Evolutionary conservation across 208 protist genomes (phyloP).

Genomic region (Trichomonas gallinae): DNA sequence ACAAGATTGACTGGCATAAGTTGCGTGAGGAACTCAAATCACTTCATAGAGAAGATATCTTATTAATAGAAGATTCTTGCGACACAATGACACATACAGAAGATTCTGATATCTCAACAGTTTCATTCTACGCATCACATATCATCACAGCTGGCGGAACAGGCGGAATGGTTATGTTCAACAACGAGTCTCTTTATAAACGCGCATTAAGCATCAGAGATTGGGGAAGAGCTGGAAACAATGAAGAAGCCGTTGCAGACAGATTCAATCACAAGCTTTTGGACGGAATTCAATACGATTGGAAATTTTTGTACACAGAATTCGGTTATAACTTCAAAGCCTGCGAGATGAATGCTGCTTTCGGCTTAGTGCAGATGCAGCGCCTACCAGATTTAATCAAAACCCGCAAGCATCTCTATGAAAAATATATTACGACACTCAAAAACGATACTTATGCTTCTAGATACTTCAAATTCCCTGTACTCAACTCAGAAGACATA

Average conservation of each 20-base stretch:
- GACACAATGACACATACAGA: slow-evolving; percentile 33
- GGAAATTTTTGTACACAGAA: slow-evolving; percentile 36
- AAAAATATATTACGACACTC: slow-evolving; percentile 21
- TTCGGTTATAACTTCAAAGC: slow-evolving; percentile 41
- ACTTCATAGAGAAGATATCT: slow-evolving; percentile 21
- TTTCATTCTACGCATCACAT: slow-evolving; percentile 33
- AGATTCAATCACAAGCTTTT: slow-evolving; percentile 29
- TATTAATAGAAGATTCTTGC: slow-evolving; percentile 35
- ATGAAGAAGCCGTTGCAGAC: slow-evolving; percentile 29
- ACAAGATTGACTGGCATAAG: slow-evolving; percentile 34
- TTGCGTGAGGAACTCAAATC: background rate
- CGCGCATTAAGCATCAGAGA: slow-evolving; percentile 25
- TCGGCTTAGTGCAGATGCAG: slow-evolving; percentile 31
- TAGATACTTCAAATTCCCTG: background rate
- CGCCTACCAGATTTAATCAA: background rate
- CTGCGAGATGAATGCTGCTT: slow-evolving; percentile 37
- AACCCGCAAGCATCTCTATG: background rate
- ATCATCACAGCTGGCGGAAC: slow-evolving; percentile 36
- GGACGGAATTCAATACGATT: slow-evolving; percentile 39
- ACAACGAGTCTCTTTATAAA: background rate
- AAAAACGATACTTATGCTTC: background rate
- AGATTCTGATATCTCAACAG: slow-evolving; percentile 25
- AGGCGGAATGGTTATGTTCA: slow-evolving; percentile 42
- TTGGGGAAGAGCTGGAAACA: slow-evolving; percentile 38
- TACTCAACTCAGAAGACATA: background rate